Evolutionary conservation across 1,284 basidiomycete genomes (phyloP), one percentile per base, ranked within the genome.

Genomic region (Ganoderma lingzhi): DNA sequence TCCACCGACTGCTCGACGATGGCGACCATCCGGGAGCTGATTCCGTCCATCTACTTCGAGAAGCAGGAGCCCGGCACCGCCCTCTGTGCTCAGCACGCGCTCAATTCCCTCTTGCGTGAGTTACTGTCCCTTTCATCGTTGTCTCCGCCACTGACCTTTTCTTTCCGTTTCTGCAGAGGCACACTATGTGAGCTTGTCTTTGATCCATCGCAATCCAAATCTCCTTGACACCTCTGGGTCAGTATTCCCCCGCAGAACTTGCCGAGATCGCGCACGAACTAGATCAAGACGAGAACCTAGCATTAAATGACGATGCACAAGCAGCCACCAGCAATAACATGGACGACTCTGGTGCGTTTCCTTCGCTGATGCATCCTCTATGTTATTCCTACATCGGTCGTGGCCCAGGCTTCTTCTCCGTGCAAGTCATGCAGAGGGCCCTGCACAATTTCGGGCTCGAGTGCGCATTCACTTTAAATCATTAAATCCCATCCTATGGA

Each of bases 161-260:
- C 95, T 78, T 62, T 63, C 62, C 30, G 55, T 30, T 0, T n/a
- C 45, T 65, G 59, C 75, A 93, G 91, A 94, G 81, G 90, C 88
- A 71, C 86, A 86, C 80, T 93, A 92, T 81, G 93, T 93, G 71
- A 75, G 86, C 83, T 41, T 44, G 19, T 19, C 58, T n/a, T 42
- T 30, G 32, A 70, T 15, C 76, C 6, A 53, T 41, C 44, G 28
- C 48, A 10, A 6, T 23, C 35, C 42, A 78, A 8, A 71, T 78
- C 78, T 75, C 68, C 61, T 70, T 73, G 35, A 72, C 56, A 17
- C 8, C 37, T 44, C n/a, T n/a, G n/a, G 28, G 72, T 63, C 73
- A 95, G 93, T 97, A 96, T 79, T 90, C 91, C 19, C 90, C 95
- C 1, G 89, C 94, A 35, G 95, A 97, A 84, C 88, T 98, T 1